Percentiles rank a stretch among this genome's conserved stretches.
These are phyloP conservation scores for Rosa lucieae DNA, from an alignment of 306 rosid genomes.

Conservation along the genomic window DNA sequence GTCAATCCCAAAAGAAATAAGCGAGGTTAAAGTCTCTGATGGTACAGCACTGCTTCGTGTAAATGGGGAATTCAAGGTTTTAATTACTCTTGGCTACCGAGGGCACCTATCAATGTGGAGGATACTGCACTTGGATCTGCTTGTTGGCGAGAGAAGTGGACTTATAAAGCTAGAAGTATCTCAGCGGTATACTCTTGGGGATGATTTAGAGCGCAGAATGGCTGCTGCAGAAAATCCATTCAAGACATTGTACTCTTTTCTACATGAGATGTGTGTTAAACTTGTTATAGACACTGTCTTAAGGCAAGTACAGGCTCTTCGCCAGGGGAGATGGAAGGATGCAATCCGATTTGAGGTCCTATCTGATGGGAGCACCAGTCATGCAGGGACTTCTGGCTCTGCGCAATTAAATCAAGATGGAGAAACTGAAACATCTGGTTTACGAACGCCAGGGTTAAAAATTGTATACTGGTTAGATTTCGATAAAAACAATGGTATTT, in stretches of 20 bases:
- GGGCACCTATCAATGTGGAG: slow-evolving; percentile 98
- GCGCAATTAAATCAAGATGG: slow-evolving; percentile 71
- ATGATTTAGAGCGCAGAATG: slow-evolving; percentile 97
- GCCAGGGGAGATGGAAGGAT: slow-evolving; percentile 98
- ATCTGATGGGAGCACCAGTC: slow-evolving; percentile 61
- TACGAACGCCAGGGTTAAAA: slow-evolving; percentile 87
- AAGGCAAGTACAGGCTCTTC: slow-evolving; percentile 85
- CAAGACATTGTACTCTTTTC: slow-evolving; percentile 66
- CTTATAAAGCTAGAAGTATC: slow-evolving; percentile 65
- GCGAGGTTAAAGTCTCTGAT: slow-evolving; percentile 66
- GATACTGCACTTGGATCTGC: slow-evolving; percentile 91
- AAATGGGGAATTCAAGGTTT: slow-evolving; percentile 88
- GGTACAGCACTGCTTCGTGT: slow-evolving; percentile 80
- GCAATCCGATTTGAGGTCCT: slow-evolving; percentile 90
- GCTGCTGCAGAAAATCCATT: slow-evolving; percentile 90
- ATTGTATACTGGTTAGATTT: slow-evolving; percentile 88
- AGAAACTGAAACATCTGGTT: slow-evolving; percentile 76
- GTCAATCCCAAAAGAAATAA: slow-evolving; percentile 77
- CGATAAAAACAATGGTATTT: slow-evolving; percentile 61
- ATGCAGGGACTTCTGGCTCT: slow-evolving; percentile 63
- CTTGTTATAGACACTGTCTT: slow-evolving; percentile 90
- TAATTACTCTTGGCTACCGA: slow-evolving; percentile 91
- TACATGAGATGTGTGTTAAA: slow-evolving; percentile 87
- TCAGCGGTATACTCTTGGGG: slow-evolving; percentile 73
- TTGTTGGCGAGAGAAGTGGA: slow-evolving; percentile 83